These are phyloP conservation scores for Kokia cookei DNA, from an alignment of 441 rosid species.

Conservation along the genomic window DNA sequence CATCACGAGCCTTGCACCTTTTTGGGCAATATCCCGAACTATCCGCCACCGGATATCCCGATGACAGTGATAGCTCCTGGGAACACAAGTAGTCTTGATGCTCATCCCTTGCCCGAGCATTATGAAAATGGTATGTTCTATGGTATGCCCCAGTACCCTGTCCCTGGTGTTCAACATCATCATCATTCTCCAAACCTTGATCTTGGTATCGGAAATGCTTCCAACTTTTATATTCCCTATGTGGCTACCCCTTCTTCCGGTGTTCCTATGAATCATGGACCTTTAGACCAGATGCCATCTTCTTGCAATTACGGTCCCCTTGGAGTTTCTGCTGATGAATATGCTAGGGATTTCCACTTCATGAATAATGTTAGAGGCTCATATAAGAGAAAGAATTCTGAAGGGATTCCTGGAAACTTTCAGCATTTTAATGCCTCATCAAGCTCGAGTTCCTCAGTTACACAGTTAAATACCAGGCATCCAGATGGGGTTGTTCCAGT, in stretches of 20 bases:
- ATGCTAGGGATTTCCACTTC: constrained; percentile 39
- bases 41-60: constrained; percentile 46
- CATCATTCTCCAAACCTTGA: constrained; percentile 42
- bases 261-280: constrained; percentile 37
- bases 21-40: constrained; percentile 36
- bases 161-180: constrained; percentile 42
- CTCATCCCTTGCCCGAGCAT: constrained; percentile 38
- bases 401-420: constrained; percentile 41
- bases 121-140: constrained; percentile 43
- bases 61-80: constrained; percentile 34
- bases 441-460: constrained; percentile 36
- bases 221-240: constrained; percentile 45
- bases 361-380: constrained; percentile 47
- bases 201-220: constrained; percentile 34
- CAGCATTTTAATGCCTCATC: constrained; percentile 46
- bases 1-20: constrained; percentile 46
- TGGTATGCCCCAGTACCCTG: constrained; percentile 45
- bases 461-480: constrained; percentile 40
- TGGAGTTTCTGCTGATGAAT: constrained; percentile 53
- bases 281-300: constrained; percentile 41
- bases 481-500: constrained; percentile 36
- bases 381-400: constrained; percentile 70
- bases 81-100: constrained; percentile 31
- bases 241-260: constrained; percentile 22
- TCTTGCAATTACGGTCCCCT: constrained; percentile 37